These are phyloP conservation scores for Fusarium udum DNA, from an alignment of 2,329 filamentous ascomycete genomes.

Conservation along the genomic window DNA sequence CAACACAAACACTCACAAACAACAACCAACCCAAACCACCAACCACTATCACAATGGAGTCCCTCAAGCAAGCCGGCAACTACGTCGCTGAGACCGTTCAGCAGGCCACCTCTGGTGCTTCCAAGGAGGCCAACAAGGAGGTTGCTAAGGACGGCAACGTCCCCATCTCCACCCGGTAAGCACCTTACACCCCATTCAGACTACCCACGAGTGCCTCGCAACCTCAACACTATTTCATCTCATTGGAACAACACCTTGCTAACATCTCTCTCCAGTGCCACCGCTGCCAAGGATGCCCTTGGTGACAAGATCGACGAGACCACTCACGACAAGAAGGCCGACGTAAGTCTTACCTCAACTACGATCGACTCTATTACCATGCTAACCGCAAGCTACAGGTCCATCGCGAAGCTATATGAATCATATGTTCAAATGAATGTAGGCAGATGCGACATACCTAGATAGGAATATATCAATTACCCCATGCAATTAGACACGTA, in stretches of 20 bases:
- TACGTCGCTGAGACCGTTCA: conserved; percentile 74
- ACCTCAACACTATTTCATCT: not conserved
- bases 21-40: conserved; percentile 25
- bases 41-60: conserved; percentile 57
- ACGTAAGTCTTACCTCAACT: conserved; percentile 29
- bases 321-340: conserved; percentile 53
- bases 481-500: too few relatives aligned
- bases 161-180: conserved; percentile 63
- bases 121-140: conserved; percentile 76
- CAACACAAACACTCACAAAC: conserved; percentile 6
- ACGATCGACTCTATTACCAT: not conserved
- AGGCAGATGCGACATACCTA: too few relatives aligned
- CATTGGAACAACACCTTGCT: conserved; percentile 18
- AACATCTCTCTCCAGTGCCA: conserved; percentile 48
- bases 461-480: too few relatives aligned
- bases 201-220: not conserved
- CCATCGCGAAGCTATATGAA: not conserved
- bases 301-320: conserved; percentile 59
- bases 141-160: conserved; percentile 71
- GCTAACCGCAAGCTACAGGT: not conserved
- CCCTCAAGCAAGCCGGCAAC: conserved; percentile 70
- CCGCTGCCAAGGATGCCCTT: conserved; percentile 60
- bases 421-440: too few relatives aligned
- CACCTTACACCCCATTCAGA: not conserved
- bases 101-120: conserved; percentile 63